Evolutionary conservation across 495 filamentous ascomycete genomes (phyloP).

Genomic region (Penicillium nucicola): DNA sequence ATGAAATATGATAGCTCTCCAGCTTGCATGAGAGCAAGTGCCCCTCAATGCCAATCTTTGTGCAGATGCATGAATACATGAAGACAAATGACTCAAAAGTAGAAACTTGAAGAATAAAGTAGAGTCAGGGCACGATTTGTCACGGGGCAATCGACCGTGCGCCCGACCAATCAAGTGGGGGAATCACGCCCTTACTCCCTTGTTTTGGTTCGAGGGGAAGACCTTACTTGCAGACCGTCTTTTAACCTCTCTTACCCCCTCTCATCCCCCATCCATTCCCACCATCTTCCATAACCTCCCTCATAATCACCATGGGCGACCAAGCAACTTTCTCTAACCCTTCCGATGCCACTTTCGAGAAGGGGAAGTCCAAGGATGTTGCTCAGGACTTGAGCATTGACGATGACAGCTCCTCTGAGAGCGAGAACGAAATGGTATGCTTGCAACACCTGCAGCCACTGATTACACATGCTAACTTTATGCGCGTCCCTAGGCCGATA

Average conservation of each 20-base stretch:
- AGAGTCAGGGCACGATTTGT: constrained; percentile 16
- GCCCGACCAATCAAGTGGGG: constrained; percentile 19
- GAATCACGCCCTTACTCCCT: constrained; percentile 23
- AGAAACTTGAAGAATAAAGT: not conserved
- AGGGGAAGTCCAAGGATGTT: constrained; percentile 61
- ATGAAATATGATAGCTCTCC: too few species aligned
- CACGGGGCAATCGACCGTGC: constrained; percentile 15
- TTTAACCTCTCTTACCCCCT: constrained; percentile 13
- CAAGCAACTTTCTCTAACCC: constrained; percentile 32
- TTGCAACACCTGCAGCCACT: not conserved
- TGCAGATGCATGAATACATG: too few species aligned
- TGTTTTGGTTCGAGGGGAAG: constrained; percentile 27
- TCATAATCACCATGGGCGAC: constrained; percentile 37
- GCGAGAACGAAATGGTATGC: constrained; percentile 63
- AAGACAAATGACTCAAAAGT: too few species aligned
- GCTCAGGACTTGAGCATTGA: constrained; percentile 60
- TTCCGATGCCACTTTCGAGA: constrained; percentile 36
- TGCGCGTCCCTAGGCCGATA: constrained; percentile 37
- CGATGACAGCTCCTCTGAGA: constrained; percentile 66
- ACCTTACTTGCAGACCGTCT: constrained; percentile 28
- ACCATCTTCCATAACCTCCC: constrained; percentile 1
- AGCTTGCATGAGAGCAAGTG: too few species aligned
- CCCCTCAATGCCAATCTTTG: too few species aligned
- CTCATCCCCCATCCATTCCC: not conserved
- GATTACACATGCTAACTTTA: not conserved